Base-by-base conservation (phyloP, 805 yeast genomes). In the Candida koratica region DNA sequence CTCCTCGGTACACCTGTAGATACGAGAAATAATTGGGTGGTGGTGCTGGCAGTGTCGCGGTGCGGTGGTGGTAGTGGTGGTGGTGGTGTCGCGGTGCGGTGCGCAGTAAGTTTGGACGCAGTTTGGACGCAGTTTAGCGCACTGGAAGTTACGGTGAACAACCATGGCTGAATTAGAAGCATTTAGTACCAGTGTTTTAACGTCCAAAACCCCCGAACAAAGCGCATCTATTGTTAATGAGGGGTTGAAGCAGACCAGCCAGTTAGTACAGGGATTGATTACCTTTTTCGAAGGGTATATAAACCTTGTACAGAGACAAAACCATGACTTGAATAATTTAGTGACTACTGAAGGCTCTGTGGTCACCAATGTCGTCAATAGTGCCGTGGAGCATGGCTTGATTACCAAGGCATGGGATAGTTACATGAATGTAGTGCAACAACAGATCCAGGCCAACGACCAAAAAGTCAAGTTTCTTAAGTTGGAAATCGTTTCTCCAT, bases 271-370 rank as follows among this genome's bases (percentile, higher is more conserved):
- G 23, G 50, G 55, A 33, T 50, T 67, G 38, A 50, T 58, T 39
- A 41, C 39, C 6, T 67, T 69, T 66, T 65, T 66, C 37, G 50
- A 46, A 20, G 36, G 40, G 13, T 56, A 55, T 39, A 37, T 48
- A 17, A 30, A 44, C 8, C 24, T 40, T 19, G 29, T 56, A 12
- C 55, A 51, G 16, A 49, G 45, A 18, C 49, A 53, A 33, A 81
- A 81, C 49, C 73, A 72, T 39, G 79, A 75, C 34, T 67, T 84
- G 43, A 77, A 84, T 25, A 69, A 66, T 27, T 73, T 85, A 69
- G 66, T 84, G 69, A n/a, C 11, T 3, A 11, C 32, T n/a, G 25
- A 55, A 55, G 26, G 44, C 14, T 24, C 6, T 17, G 28, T 25
- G 8, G 32, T 25, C 9, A 29, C 37, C 9, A 25, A 38, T 4